Conservation (phyloP, 768 basidiomycete genomes). For the Cyathus striatus region DNA sequence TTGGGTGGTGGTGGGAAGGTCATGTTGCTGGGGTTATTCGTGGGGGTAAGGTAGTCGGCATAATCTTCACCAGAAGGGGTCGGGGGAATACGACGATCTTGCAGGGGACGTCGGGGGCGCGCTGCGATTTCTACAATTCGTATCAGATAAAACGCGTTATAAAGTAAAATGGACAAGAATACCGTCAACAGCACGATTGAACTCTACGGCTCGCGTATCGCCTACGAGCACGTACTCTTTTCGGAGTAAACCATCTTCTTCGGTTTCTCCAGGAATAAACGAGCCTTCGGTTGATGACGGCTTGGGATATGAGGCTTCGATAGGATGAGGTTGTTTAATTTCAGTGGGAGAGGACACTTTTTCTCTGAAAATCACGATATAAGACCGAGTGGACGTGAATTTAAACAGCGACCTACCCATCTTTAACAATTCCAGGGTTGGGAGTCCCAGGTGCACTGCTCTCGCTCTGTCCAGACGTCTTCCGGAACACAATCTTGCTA, state of each 20-base stretch:
- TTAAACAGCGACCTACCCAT: too few species aligned
- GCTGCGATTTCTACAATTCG: slow-evolving; percentile 55
- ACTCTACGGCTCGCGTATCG: slow-evolving; percentile 85
- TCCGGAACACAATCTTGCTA: slow-evolving; percentile 72
- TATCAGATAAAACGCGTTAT: slow-evolving; percentile 3
- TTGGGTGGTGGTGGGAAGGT: slow-evolving; percentile 72
- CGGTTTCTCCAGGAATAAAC: slow-evolving; percentile 76
- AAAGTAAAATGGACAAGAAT: slow-evolving; percentile 14
- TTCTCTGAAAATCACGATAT: too few species aligned
- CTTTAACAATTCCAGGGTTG: slow-evolving; percentile 10
- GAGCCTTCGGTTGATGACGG: slow-evolving; percentile 56
- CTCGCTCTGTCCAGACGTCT: slow-evolving; percentile 22
- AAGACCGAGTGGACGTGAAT: too few species aligned
- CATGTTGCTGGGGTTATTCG: slow-evolving; percentile 27
- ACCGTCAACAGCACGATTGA: slow-evolving; percentile 92
- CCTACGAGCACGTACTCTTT: slow-evolving; percentile 94
- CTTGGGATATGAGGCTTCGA: slow-evolving; percentile 13
- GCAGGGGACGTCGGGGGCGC: slow-evolving; percentile 52
- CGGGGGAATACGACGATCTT: slow-evolving; percentile 47
- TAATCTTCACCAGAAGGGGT: slow-evolving; percentile 46
- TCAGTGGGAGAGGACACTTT: slow-evolving; percentile 15
- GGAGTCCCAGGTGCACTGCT: too few species aligned
- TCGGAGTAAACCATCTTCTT: slow-evolving; percentile 74
- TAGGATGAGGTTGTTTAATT: slow-evolving; percentile 11
- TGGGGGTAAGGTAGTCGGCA: slow-evolving; percentile 26